A percentile compares a stretch with the other conserved stretches of the same genome.
Conservation (phyloP, 2,329 filamentous ascomycete species). For the Ophioceras dolichostomum region DNA sequence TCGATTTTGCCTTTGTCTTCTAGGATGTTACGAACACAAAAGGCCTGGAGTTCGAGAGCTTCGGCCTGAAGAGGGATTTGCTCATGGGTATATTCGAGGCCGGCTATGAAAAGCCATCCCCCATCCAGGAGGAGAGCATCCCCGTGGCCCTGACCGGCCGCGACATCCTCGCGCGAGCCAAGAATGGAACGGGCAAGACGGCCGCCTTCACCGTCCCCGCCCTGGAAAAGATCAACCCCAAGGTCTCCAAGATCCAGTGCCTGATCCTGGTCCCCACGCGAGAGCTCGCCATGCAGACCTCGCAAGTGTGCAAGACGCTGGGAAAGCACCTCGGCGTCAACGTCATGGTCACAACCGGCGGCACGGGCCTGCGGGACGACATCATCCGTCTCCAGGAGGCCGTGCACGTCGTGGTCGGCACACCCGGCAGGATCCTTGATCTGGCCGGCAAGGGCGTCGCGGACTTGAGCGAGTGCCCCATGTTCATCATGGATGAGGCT, state of each 20-base stretch:
- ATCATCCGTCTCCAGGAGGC: constrained; percentile 90
- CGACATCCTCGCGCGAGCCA: constrained; percentile 90
- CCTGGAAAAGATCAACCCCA: constrained; percentile 91
- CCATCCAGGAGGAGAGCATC: constrained; percentile 98
- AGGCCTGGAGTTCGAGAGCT: constrained; percentile 94
- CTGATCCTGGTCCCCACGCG: constrained; percentile 92
- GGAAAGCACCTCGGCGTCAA: constrained; percentile 96
- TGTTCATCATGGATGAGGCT: constrained; percentile 99
- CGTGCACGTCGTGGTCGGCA: constrained; percentile 96
- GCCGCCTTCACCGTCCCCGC: constrained; percentile 95
- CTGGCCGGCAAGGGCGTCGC: constrained; percentile 93
- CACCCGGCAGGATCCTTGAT: constrained; percentile 90
- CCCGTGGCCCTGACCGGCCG: constrained; percentile 90
- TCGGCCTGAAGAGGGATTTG: constrained; percentile 85
- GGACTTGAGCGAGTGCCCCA: constrained; percentile 89
- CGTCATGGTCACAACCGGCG: constrained; percentile 98
- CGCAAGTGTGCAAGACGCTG: constrained; percentile 96
- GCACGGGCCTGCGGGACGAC: constrained; percentile 88
- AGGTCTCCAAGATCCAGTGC: constrained; percentile 90
- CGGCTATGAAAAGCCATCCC: constrained; percentile 95
- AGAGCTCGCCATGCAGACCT: constrained; percentile 95
- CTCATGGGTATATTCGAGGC: constrained; percentile 99
- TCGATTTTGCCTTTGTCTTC: constrained; percentile 7
- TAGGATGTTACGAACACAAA: constrained; percentile 98
- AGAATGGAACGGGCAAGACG: constrained; percentile 98